Base-by-base conservation (phyloP, 2,329 filamentous ascomycete genomes). In the Aspergillus sp. region DNA sequence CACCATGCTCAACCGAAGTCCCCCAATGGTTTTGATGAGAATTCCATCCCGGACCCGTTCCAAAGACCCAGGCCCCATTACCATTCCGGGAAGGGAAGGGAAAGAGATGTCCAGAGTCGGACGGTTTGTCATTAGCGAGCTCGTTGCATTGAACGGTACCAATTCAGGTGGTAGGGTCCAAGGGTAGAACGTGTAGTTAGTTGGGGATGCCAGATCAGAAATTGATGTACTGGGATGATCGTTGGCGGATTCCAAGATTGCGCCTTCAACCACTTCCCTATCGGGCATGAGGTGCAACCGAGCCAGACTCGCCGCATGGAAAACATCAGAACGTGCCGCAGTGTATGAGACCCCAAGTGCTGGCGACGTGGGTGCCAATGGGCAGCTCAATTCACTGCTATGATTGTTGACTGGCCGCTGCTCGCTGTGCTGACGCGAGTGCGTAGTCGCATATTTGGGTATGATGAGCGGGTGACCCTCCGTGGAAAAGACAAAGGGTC, bases 381-480 rank as follows among this genome's bases (percentile, higher is more conserved):
- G 86, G 57, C 91, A 97, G 1, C 75, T 76, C 47, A 80, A 76
- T 13, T 73, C 51, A 27, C 53, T 40, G 27, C 43, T 39, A 11
- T 49, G 38, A 27, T 48, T 49, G 12, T 40, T 30, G 13, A 43
- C 29, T n/a, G 43, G 39, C 31, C 43, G 19, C 13, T 40, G 38
- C 11, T 46, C 43, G 19, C 46, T 54, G 19, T 39, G 42, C 35
- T 48, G 52, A 37, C 19, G 32, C 12, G 37, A 37, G 2, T 36
- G 33, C 27, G 50, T 27, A 10, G 45, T 51, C 19, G 62, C 53
- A 47, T 66, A 70, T 45, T 72, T 75, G 9, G 90, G 90, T 41
- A 98, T 85, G 34, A 97, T 77, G 36, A 98, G 74, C 3, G 93
- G 93, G 65, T 98, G 93, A 0, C 91, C 93, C 68, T 98, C 93